Percentiles rank a stretch among this genome's conserved stretches.
Conservation (phyloP, 1,284 basidiomycete species). For the Dichomitus squalens region DNA sequence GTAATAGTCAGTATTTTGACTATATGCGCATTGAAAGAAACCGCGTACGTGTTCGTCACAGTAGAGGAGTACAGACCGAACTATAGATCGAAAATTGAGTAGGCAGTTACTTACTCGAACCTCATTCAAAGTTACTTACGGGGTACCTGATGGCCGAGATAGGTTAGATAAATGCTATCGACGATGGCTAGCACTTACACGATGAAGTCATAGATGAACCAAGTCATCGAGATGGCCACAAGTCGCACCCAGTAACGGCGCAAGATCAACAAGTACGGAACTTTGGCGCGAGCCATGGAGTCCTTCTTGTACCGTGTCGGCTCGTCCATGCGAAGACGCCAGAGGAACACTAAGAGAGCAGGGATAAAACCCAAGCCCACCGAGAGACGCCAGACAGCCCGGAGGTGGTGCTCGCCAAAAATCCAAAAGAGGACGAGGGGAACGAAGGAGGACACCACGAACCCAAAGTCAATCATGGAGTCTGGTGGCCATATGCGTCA, state of each 20-base stretch:
- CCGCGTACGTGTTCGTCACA: conserved; percentile 64
- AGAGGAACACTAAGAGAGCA: conserved; percentile 79
- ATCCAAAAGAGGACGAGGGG: conserved; percentile 88
- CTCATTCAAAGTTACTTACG: conserved; percentile 40
- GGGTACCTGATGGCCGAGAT: conserved; percentile 48
- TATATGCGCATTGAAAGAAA: neutral
- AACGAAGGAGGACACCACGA: conserved; percentile 83
- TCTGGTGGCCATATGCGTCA: conserved; percentile 42
- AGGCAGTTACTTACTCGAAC: neutral
- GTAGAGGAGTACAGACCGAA: conserved; percentile 86
- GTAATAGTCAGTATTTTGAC: neutral
- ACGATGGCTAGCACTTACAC: conserved; percentile 43
- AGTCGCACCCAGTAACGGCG: conserved; percentile 79
- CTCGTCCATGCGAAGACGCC: conserved; percentile 87
- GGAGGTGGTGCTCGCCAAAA: conserved; percentile 81
- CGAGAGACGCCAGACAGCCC: conserved; percentile 87
- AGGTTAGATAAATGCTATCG: neutral
- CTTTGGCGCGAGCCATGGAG: conserved; percentile 74
- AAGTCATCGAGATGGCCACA: conserved; percentile 70
- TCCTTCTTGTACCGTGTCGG: conserved; percentile 70
- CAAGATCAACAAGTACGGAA: conserved; percentile 82
- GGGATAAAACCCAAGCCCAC: conserved; percentile 89
- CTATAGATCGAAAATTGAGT: conserved; percentile 35
- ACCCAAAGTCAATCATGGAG: conserved; percentile 89
- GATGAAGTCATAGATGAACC: conserved; percentile 90